phyloP scores from a whole-genome alignment of 495 filamentous ascomycete genomes.

The Penicillium manginii region DNA sequence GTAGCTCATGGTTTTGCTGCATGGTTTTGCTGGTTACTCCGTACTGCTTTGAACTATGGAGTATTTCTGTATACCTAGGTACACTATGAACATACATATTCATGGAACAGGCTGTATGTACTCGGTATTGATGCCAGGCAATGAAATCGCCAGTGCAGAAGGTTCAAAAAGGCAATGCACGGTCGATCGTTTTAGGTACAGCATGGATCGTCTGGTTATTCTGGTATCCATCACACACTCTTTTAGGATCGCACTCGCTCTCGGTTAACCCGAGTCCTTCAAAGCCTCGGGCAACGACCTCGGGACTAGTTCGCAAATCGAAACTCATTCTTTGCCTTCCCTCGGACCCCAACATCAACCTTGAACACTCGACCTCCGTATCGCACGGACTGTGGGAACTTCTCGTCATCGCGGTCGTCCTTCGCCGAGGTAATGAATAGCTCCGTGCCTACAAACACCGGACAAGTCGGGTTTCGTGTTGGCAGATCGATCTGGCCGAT shows the following conservation, averaged over 20 bases:
- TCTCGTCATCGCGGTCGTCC: slow-evolving; percentile 56
- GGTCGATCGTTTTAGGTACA: slow-evolving; percentile 30
- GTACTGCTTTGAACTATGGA: neutral
- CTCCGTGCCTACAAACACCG: slow-evolving; percentile 72
- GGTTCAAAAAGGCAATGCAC: slow-evolving; percentile 14
- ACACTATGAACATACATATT: too few species aligned
- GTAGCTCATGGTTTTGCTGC: neutral
- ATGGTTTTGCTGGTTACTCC: too few species aligned
- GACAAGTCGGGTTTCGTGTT: slow-evolving; percentile 72
- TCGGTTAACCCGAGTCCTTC: neutral
- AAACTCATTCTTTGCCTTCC: slow-evolving; percentile 61
- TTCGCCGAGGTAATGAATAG: slow-evolving; percentile 76
- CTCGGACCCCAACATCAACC: slow-evolving; percentile 68
- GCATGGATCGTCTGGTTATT: neutral
- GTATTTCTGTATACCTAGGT: neutral
- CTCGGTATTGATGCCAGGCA: neutral
- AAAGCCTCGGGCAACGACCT: too few species aligned
- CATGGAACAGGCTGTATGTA: too few species aligned
- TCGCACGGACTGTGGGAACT: slow-evolving; percentile 58
- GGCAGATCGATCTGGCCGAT: slow-evolving; percentile 68
- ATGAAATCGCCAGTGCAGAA: neutral
- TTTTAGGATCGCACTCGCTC: neutral
- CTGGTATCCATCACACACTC: neutral
- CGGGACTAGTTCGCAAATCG: slow-evolving; percentile 28
- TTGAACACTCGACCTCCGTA: slow-evolving; percentile 68